Percentiles rank a stretch among this genome's conserved stretches.
phyloP scores from a whole-genome alignment of 2,329 filamentous ascomycete genomes.

The Sarocladiaceae sp. region DNA sequence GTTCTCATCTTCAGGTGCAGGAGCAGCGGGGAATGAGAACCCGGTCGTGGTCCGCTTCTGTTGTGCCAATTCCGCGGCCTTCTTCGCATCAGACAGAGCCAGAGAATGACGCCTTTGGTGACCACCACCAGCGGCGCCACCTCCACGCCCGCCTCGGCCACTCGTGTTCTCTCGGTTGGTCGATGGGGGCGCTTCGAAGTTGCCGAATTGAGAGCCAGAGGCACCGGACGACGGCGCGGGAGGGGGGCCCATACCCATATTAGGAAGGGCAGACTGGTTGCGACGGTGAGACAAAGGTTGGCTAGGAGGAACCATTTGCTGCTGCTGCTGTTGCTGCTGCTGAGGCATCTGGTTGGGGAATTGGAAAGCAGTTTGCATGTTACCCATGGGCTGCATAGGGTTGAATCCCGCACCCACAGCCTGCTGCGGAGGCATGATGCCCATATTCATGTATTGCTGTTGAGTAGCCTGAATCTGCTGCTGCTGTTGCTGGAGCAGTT shows the following conservation, averaged over 20 bases:
- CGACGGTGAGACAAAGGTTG: constrained; percentile 87
- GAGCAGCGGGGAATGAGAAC: constrained; percentile 84
- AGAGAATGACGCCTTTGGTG: constrained; percentile 94
- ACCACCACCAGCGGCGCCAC: constrained; percentile 62
- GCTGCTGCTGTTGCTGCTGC: constrained; percentile 67
- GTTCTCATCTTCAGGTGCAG: constrained; percentile 50
- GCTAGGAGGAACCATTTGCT: constrained; percentile 65
- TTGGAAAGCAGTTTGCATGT: constrained; percentile 80
- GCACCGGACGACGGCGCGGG: constrained; percentile 90
- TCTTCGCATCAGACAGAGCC: constrained; percentile 92
- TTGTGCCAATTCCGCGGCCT: constrained; percentile 93
- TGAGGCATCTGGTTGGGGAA: constrained; percentile 73
- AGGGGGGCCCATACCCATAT: constrained; percentile 82
- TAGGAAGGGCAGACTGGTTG: constrained; percentile 95
- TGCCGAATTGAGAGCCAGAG: constrained; percentile 73
- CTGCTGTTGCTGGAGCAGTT: constrained; percentile 94
- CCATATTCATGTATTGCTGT: constrained; percentile 97
- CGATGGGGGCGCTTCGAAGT: constrained; percentile 60
- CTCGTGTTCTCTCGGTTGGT: constrained; percentile 28
- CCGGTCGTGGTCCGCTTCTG: constrained; percentile 92
- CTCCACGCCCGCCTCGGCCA: constrained; percentile 70
- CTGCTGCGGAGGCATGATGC: constrained; percentile 86
- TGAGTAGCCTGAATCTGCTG: constrained; percentile 95
- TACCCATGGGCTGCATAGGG: constrained; percentile 75
- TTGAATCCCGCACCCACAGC: constrained; percentile 69